Conservation (phyloP, 2,329 filamentous ascomycete species). For the Pseudocercospora fuligena region DNA sequence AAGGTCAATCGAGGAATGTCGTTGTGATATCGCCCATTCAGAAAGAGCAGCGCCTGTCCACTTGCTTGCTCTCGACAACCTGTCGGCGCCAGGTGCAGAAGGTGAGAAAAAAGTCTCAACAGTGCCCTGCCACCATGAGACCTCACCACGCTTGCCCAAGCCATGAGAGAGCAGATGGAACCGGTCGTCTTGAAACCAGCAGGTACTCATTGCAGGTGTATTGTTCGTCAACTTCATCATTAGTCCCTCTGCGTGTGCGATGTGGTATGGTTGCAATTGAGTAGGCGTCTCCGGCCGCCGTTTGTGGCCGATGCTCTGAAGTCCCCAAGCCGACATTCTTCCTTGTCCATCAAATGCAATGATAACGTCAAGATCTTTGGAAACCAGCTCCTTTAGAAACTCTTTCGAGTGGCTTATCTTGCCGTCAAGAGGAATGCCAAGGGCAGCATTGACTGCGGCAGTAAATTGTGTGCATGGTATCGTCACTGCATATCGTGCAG, state of each 20-base stretch:
- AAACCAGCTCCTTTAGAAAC: conserved; percentile 83
- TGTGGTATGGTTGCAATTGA: conserved; percentile 75
- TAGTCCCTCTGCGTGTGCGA: conserved; percentile 74
- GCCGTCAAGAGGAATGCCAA: conserved; percentile 43
- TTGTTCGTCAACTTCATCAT: conserved; percentile 22
- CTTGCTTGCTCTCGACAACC: conserved; percentile 19
- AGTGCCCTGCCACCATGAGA: conserved; percentile 79
- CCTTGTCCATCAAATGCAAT: conserved; percentile 83
- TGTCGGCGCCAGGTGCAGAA: conserved; percentile 31
- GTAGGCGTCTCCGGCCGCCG: conserved; percentile 48
- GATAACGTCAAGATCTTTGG: conserved; percentile 83
- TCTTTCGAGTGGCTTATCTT: conserved; percentile 74
- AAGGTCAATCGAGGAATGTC: background rate
- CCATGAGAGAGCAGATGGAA: conserved; percentile 72
- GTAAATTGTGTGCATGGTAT: conserved; percentile 82
- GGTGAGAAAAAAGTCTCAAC: conserved; percentile 83
- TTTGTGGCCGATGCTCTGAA: conserved; percentile 82
- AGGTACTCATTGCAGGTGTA: conserved; percentile 30
- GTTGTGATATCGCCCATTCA: background rate
- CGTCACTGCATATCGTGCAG: conserved; percentile 73
- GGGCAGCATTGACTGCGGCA: conserved; percentile 63
- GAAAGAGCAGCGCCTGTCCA: conserved; percentile 14
- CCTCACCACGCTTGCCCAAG: conserved; percentile 72
- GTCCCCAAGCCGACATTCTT: conserved; percentile 87
- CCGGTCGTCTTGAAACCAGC: conserved; percentile 38